Evolutionary conservation across 495 filamentous ascomycete species (phyloP).

Genomic region (Rhizodiscina lignyota): DNA sequence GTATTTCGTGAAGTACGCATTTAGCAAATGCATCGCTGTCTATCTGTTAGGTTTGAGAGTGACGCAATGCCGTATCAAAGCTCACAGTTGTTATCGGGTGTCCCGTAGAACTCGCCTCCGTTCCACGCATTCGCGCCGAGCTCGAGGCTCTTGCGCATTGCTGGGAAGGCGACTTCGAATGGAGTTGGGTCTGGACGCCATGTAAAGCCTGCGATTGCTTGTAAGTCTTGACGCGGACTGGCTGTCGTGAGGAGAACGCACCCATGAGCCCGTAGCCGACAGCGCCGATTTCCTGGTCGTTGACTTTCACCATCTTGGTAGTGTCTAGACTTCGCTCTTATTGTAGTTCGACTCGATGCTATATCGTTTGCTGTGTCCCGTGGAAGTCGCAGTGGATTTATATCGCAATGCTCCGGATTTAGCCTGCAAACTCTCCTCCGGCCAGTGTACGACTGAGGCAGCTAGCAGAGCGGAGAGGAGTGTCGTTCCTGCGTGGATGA

Average conservation of each 20-base stretch:
- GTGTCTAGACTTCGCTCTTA: too few relatives aligned
- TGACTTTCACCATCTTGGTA: constrained; percentile 6
- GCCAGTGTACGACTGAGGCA: too few relatives aligned
- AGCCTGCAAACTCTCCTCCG: too few relatives aligned
- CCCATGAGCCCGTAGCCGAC: constrained; percentile 26
- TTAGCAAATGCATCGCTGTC: constrained; percentile 43
- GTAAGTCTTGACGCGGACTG: constrained; percentile 1
- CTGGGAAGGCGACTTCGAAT: constrained; percentile 45
- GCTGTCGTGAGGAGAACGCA: constrained; percentile 2
- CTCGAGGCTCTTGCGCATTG: constrained; percentile 49
- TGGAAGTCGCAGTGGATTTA: too few relatives aligned
- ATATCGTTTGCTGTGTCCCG: too few relatives aligned
- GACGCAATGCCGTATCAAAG: too few relatives aligned
- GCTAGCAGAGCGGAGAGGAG: too few relatives aligned
- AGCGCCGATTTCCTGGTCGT: constrained; percentile 14
- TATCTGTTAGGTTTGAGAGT: too few relatives aligned
- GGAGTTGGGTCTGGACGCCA: constrained; percentile 45
- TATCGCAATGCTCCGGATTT: too few relatives aligned
- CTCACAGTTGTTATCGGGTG: constrained; percentile 51
- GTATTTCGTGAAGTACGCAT: constrained; percentile 48
- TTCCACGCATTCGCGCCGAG: constrained; percentile 65
- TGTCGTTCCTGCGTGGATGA: too few relatives aligned
- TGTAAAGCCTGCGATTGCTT: constrained; percentile 40
- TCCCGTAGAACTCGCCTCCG: constrained; percentile 66
- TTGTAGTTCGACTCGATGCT: too few relatives aligned